Evolutionary conservation across 352 stramenopile genomes (phyloP).

Genomic region (Globisporangium yorkense): DNA sequence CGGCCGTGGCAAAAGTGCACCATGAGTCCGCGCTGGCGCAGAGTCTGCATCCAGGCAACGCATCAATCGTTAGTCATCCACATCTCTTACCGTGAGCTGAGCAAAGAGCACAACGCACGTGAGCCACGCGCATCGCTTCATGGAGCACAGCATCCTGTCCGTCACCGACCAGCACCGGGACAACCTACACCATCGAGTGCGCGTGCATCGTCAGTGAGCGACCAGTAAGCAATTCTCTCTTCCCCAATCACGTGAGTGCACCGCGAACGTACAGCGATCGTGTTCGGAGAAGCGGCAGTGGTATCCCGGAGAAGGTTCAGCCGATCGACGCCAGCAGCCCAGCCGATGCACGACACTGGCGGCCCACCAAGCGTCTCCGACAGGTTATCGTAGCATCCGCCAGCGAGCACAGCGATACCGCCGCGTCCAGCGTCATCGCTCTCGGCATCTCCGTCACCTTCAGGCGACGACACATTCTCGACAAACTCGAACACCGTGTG

Average conservation of each 20-base stretch:
- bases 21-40: constrained; percentile 48
- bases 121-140: constrained; percentile 55
- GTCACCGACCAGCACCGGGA: constrained; percentile 49
- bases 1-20: constrained; percentile 83
- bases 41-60: constrained; percentile 17
- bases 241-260: not conserved
- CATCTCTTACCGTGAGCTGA: not conserved
- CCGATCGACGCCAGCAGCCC: constrained; percentile 81
- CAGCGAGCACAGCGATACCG: constrained; percentile 77
- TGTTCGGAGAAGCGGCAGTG: constrained; percentile 10
- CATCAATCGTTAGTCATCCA: not conserved
- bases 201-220: too few relatives aligned
- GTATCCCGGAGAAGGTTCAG: constrained; percentile 55
- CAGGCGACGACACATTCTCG: constrained; percentile 24
- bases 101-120: constrained; percentile 21
- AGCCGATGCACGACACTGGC: constrained; percentile 64
- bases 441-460: constrained; percentile 6
- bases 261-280: constrained; percentile 38
- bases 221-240: not conserved
- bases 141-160: constrained; percentile 43
- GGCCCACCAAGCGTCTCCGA: constrained; percentile 60
- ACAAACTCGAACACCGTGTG: constrained; percentile 89
- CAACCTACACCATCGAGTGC: constrained; percentile 29
- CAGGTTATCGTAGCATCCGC: constrained; percentile 80
- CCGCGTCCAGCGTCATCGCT: constrained; percentile 11